Evolutionary conservation across 2,329 filamentous ascomycete genomes (phyloP), one percentile per base, ranked within the genome.

Genomic region (Fusarium bulbicola): DNA sequence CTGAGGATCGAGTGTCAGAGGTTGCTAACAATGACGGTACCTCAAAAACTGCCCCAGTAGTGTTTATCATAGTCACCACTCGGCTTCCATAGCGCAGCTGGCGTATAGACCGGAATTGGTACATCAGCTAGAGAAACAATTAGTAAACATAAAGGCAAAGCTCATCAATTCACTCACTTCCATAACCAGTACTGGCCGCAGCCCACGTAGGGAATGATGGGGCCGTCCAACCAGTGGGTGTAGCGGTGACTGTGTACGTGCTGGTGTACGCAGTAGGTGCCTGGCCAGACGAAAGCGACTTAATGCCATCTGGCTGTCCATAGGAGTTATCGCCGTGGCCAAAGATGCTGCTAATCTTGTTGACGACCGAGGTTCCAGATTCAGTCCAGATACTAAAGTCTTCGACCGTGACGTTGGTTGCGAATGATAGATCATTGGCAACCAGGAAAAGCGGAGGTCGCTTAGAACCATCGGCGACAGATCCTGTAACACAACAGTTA

Each of bases 321-420:
- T 58, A 58, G 1, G 54, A 58, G 18, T 58, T 24, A 24, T 58
- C 54, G 4, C 54, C 40, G 7, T 58, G 39, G 2, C 54, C 54
- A 20, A 46, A 58, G 30, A 58, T n/a, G 18, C 46, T 58, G 18
- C 54, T 58, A 12, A 58, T 58, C n/a, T 58, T 58, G 32, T 58
- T 58, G 0, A 36, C 14, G 6, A 58, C 30, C 7, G 54, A 58
- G 0, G 40, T 18, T 14, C 54, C 54, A 18, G 54, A 58, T 21
- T 58, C 54, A 4, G 54, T 58, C 54, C 54, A 58, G 1, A 58
- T n/a, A 20, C 5, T 46, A 20, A 58, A 46, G 24, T 46, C 40
- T 28, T 58, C 0, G 2, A 58, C n/a, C 1, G 54, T 46, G 30
- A 58, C 40, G n/a, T 46, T 58, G 13, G 30, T 58, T n/a, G 40